Base-by-base conservation (phyloP, 2,329 filamentous ascomycete species). In the Nothophoma quercina region DNA sequence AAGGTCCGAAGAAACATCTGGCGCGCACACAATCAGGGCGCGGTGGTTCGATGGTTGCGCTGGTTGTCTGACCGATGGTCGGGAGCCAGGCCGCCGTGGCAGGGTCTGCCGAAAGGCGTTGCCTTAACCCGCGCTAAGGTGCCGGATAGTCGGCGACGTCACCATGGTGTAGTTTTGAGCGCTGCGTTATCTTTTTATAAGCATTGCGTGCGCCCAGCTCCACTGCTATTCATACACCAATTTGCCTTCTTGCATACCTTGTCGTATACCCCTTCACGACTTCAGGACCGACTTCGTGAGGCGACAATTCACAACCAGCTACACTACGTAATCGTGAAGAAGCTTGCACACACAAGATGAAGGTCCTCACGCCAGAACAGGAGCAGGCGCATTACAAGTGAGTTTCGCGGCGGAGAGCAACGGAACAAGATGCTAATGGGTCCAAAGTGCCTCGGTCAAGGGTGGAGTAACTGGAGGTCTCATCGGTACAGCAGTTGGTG, bases 301-400 rank as follows among this genome's bases (percentile, higher is more conserved):
- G n/a, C n/a, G n/a, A n/a, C n/a, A n/a, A n/a, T n/a, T n/a, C n/a
- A 50, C 19, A 56, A 36, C 13, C 29, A n/a, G 23, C 19, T 28
- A 34, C 2, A n/a, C 9, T 15, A 18, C 32, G 25, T 29, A 36
- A 38, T 15, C 36, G 13, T 25, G 9, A 25, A 38, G 45, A 41
- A 55, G 42, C 52, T 34, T 30, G 25, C 33, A 29, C 38, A 47
- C 19, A 18, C 60, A 65, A 51, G 1, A 99, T 98, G 95, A 98
- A 97, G 88, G 82, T 98, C 72, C 84, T 98, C 73, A 96, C 90
- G 67, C 91, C 93, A 75, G 91, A 97, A 85, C 91, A 97, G 79
- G 93, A 97, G 79, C 75, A 82, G 55, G 90, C 85, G 46, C 93
- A 97, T 83, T 96, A 96, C 84, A 79, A 81, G 84, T 86, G 77